Base-by-base conservation (phyloP, 2,329 filamentous ascomycete species). In the Sporothrix pseudoabietina region DNA sequence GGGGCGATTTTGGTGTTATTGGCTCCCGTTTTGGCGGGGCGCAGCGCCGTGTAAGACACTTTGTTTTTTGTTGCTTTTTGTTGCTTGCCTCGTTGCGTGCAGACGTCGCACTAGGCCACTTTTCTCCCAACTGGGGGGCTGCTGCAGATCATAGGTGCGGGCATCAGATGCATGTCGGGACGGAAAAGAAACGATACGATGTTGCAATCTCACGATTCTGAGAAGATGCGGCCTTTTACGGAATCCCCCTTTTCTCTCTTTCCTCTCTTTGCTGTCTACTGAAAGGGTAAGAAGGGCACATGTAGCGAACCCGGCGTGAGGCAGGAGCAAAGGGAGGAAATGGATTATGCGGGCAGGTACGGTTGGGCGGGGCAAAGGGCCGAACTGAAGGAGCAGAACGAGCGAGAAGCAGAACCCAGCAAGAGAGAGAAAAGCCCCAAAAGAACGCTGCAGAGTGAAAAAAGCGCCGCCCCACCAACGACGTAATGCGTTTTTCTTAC, bases 361-460 rank as follows among this genome's bases (percentile, higher is more conserved):
- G 57, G 30, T 26, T 59, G 61, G 59, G 72, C 72, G 72, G 72
- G 72, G 69, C 72, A 69, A 71, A 71, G 72, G 72, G 41, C 69
- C 72, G 69, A 71, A 59, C 49, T 59, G 57, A 57, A 55, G 41
- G 44, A 68, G 65, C 44, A 68, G 8, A 55, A 55, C 5, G 9
- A 55, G 52, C 52, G 52, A 55, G 52, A 55, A 22, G 52, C 52
- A 55, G 39, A 47, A 66, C 16, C 4, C 4, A 30, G 16, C 30
- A 61, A 19, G 16, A 49, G 54, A 47, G 54, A 22, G n/a, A 65
- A 35, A 44, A 22, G 22, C 26, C 44, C 12, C n/a, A 71, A 52
- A 63, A 71, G 52, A 54, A 73, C 54, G 44, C 65, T 61, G 65
- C 41, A 55, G 35, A 44, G 14, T 16, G 57, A 63, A 55, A 47